These are phyloP conservation scores for Cyclostephanos tholiformis DNA, from an alignment of 108 stramenopile genomes.

Conservation along the genomic window DNA sequence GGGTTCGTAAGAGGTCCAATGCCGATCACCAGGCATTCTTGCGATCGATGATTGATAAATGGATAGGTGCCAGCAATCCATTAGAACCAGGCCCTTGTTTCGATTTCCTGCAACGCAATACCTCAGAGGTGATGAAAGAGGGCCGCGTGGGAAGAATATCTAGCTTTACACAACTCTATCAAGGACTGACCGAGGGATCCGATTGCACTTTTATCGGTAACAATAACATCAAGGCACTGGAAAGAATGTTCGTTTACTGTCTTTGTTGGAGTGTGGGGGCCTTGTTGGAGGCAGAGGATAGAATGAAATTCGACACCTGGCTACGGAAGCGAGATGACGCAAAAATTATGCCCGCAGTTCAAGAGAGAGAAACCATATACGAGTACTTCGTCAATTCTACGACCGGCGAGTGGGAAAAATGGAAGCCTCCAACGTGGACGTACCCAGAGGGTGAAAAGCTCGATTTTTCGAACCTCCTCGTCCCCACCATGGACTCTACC, in stretches of 20 bases:
- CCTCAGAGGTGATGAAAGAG: slow-evolving; percentile 74
- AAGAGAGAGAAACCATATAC: slow-evolving; percentile 76
- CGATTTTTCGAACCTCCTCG: slow-evolving; percentile 88
- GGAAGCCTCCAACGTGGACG: slow-evolving; percentile 78
- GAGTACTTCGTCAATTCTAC: slow-evolving; percentile 77
- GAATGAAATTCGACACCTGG: slow-evolving; percentile 78
- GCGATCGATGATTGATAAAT: slow-evolving; percentile 64
- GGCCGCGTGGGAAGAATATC: slow-evolving; percentile 82
- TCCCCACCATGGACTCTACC: slow-evolving; percentile 92
- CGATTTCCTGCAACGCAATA: slow-evolving; percentile 71
- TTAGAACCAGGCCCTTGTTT: slow-evolving; percentile 80
- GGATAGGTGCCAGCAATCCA: slow-evolving; percentile 73
- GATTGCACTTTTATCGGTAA: slow-evolving; percentile 35
- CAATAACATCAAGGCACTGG: slow-evolving; percentile 47
- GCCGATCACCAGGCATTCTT: slow-evolving; percentile 61
- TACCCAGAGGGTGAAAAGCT: slow-evolving; percentile 78
- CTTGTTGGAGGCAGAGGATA: slow-evolving; percentile 87
- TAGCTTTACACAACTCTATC: slow-evolving; percentile 75
- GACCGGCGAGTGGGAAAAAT: slow-evolving; percentile 65
- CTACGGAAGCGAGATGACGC: slow-evolving; percentile 63
- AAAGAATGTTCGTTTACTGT: slow-evolving; percentile 83
- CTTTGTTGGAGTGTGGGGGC: slow-evolving; percentile 89
- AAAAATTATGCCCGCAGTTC: slow-evolving; percentile 70
- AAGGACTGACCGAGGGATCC: slow-evolving; percentile 63
- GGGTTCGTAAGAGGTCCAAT: slow-evolving; percentile 76